These are phyloP conservation scores for Fusarium sp. DNA, from an alignment of 2,329 filamentous ascomycete species.

Conservation along the genomic window DNA sequence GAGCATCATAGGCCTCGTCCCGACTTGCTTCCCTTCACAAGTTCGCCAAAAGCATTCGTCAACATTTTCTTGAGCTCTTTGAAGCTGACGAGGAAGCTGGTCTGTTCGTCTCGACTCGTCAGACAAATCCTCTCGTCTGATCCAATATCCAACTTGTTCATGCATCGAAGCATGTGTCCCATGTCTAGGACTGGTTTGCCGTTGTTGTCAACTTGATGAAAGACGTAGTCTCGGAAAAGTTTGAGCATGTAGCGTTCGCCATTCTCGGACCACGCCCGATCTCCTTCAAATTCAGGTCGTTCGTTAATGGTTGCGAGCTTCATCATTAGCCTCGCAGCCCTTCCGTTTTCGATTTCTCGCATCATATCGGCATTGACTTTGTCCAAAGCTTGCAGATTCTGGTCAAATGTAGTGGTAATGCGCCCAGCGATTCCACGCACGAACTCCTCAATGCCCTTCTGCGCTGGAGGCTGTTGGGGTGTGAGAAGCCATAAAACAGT, in stretches of 20 bases:
- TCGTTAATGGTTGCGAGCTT: constrained; percentile 93
- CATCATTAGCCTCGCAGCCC: constrained; percentile 79
- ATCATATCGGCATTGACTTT: constrained; percentile 76
- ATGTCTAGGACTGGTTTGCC: constrained; percentile 87
- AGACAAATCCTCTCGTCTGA: constrained; percentile 87
- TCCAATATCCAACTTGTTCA: constrained; percentile 94
- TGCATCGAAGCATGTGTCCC: constrained; percentile 84
- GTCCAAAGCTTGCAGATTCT: constrained; percentile 82
- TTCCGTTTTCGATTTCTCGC: constrained; percentile 89
- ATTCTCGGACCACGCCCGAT: constrained; percentile 87
- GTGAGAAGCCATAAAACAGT: constrained; percentile 85
- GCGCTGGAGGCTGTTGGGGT: constrained; percentile 64
- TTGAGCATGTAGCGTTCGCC: constrained; percentile 93
- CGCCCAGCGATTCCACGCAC: constrained; percentile 82
- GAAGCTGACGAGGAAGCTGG: constrained; percentile 87
- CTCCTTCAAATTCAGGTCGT: constrained; percentile 83
- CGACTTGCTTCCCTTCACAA: constrained; percentile 61
- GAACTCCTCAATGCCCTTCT: constrained; percentile 83
- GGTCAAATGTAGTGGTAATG: constrained; percentile 79
- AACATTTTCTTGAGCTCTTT: constrained; percentile 82
- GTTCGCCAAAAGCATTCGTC: constrained; percentile 66
- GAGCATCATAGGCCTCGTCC: constrained; percentile 50
- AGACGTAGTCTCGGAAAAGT: constrained; percentile 95
- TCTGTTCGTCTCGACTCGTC: constrained; percentile 90
- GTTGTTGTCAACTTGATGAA: constrained; percentile 90